Evolutionary conservation across 2,329 filamentous ascomycete genomes (phyloP), one percentile per base, ranked within the genome.

Genomic region (Penicillium sp.): DNA sequence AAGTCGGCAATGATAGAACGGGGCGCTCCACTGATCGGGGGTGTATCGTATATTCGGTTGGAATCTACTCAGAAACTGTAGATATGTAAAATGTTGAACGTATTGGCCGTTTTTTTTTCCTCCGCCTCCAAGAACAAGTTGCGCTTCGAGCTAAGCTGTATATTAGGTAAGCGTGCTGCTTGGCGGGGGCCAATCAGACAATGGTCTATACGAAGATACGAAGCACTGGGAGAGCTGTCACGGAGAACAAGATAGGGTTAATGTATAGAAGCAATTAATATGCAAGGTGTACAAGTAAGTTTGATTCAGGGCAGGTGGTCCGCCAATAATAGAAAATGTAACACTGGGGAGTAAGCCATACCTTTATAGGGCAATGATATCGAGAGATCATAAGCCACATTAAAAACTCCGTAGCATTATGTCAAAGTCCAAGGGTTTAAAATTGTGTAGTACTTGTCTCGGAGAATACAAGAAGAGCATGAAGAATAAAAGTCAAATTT

Each of bases 121-220:
- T 59, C 60, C 59, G 58, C 57, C 49, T 55, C 58, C 60, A 63
- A 47, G 58, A 49, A 60, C 52, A 50, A 48, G 50, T 61, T 57
- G 50, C 46, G 13, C 34, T 58, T 58, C 58, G 56, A 53, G 57
- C 34, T 49, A 31, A 40, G 55, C 23, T 50, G 27, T 6, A 36
- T 50, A 43, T 65, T 62, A 66, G 57, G 55, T 58, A 65, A 59
- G 38, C 45, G 10, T 19, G 23, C 19, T n/a, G 38, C 41, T 44
- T 31, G 39, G 16, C n/a, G 13, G 34, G 27, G 39, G 36, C 59
- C 53, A 57, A 55, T 59, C 45, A 59, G 44, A 39, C 34, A 15
- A n/a, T 34, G n/a, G n/a, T 50, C n/a, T 46, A 60, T 56, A 55
- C 33, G 41, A 61, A 62, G 48, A 60, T 56, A 55, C 33, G 41